These are phyloP conservation scores for Fusarium sp. DNA, from an alignment of 2,329 filamentous ascomycete species.

Conservation along the genomic window DNA sequence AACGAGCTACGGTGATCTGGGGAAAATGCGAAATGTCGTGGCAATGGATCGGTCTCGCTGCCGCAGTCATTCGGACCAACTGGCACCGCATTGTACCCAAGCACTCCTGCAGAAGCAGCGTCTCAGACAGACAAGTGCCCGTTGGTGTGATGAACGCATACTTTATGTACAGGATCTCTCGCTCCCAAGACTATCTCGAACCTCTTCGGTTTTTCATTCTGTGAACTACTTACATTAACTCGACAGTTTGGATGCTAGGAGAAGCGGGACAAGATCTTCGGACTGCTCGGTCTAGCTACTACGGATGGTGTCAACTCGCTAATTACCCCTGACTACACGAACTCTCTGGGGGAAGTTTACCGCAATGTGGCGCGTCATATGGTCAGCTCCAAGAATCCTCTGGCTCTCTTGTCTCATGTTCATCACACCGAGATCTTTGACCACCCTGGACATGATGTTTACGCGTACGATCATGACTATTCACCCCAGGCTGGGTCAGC, in stretches of 20 bases:
- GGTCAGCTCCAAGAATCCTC: not conserved
- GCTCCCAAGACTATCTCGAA: not conserved
- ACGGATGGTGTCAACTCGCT: not conserved
- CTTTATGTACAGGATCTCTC: not conserved
- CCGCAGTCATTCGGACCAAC: not conserved
- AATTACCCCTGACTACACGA: not conserved
- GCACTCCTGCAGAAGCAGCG: not conserved
- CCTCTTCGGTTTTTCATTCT: not conserved
- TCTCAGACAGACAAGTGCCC: not conserved
- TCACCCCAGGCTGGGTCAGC: not conserved
- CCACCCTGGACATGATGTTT: not conserved
- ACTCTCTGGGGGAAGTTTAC: not conserved
- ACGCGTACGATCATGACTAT: not conserved
- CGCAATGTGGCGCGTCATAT: not conserved
- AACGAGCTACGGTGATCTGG: not conserved
- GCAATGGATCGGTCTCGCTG: not conserved
- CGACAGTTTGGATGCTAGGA: not conserved
- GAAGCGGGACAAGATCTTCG: not conserved
- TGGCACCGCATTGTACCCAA: not conserved
- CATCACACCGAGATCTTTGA: not conserved
- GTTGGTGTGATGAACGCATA: not conserved
- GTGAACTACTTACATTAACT: not conserved
- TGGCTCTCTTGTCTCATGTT: not conserved
- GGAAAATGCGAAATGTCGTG: not conserved
- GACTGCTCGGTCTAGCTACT: not conserved